Base-by-base conservation (phyloP, 2,329 filamentous ascomycete genomes). In the Boeremia exigua region DNA sequence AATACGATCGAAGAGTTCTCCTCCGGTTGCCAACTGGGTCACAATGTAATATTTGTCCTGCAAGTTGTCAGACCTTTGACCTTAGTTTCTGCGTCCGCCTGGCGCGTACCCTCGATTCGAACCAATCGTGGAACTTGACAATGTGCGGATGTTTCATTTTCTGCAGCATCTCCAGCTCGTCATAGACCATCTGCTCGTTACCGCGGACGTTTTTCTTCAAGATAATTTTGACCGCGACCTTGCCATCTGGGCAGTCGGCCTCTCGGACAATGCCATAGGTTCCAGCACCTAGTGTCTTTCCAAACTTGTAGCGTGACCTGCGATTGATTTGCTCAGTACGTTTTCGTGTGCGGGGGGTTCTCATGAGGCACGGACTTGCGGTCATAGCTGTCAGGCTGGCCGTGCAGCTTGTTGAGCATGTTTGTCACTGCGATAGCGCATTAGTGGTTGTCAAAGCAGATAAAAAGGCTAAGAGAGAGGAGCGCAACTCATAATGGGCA, bases 1-100 rank as follows among this genome's bases (percentile, higher is more conserved):
- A 69, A 99, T 99, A 53, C 96, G 89, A 73, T 99, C 95, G 77
- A 99, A 99, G 61, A 99, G 81, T 80, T 99, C 95, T 75, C 95
- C 95, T 65, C 95, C 95, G 0, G 91, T 96, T 37, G 95, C 95
- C 52, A 99, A 84, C 78, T 99, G 90, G 29, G 95, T 99, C 68
- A 99, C 93, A 67, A 99, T 98, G 77, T 99, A 99, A 81, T 96
- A 99, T 82, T 99, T 99, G 82, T 99, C 95, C 92, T 96, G 68
- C 28, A 27, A 45, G 17, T 12, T 53, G 60, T 70, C 52, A 71
- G 67, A 61, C 27, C 51, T 56, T 37, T 29, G 17, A 28, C 19
- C 37, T 23, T 11, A 38, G 30, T 37, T 14, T 11, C 14, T 34
- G 23, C 25, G 8, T 10, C 12, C 8, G 29, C 30, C 11, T 6